phyloP scores from a whole-genome alignment of 805 yeast species.

The Pichia gijzeniarum region DNA sequence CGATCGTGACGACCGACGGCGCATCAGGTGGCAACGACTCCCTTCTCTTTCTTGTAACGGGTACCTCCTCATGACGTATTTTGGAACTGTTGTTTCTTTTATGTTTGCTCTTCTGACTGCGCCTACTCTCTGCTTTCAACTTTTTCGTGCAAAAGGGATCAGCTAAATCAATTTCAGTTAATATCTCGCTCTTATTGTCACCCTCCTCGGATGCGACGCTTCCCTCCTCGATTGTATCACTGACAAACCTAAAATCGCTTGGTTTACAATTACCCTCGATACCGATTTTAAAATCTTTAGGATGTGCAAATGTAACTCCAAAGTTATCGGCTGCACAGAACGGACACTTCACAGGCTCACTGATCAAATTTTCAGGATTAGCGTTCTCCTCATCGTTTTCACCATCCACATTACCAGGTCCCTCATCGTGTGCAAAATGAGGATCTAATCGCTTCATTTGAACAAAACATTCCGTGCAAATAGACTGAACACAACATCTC shows the following conservation, averaged over 20 bases:
- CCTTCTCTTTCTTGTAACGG: conserved; percentile 31
- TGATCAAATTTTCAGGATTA: conserved; percentile 59
- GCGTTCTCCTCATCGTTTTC: conserved; percentile 17
- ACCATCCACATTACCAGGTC: conserved; percentile 13
- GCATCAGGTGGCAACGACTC: conserved; percentile 61
- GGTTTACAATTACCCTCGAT: conserved; percentile 48
- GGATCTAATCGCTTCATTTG: conserved; percentile 90
- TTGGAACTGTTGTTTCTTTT: background rate
- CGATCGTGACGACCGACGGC: conserved; percentile 70
- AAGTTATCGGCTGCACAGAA: conserved; percentile 85
- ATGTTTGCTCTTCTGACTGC: background rate
- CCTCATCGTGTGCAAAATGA: conserved; percentile 81
- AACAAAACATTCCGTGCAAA: conserved; percentile 95
- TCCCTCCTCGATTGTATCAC: conserved; percentile 19
- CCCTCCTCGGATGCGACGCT: conserved; percentile 7
- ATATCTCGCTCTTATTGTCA: background rate
- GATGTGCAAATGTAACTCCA: conserved; percentile 77
- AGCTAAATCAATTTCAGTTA: conserved; percentile 8
- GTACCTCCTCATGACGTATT: background rate
- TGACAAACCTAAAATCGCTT: conserved; percentile 27
- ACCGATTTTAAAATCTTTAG: conserved; percentile 46
- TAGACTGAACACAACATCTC: conserved; percentile 87
- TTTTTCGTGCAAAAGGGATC: conserved; percentile 7
- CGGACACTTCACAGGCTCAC: conserved; percentile 90
- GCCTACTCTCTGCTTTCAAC: background rate